Evolutionary conservation across 306 rosid species (phyloP).

Genomic region (Cyamopsis tetragonoloba): DNA sequence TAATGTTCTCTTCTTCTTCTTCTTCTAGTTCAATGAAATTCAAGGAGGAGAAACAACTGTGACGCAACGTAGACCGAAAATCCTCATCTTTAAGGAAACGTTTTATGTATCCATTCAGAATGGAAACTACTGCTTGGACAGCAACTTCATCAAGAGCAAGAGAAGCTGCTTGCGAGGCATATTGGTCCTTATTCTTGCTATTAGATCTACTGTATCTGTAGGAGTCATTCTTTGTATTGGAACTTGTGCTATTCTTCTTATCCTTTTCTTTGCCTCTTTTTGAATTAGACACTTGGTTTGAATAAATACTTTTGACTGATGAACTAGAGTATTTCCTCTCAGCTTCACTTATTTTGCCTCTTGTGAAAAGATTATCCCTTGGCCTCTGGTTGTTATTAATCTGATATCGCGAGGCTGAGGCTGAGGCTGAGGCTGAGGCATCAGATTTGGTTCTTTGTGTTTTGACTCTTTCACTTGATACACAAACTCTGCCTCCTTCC

Average conservation of each 20-base stretch:
- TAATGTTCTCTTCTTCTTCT: conserved; percentile 36
- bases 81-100: conserved; percentile 59
- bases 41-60: conserved; percentile 53
- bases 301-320: not conserved
- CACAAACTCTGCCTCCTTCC: conserved; percentile 27
- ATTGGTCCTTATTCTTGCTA: conserved; percentile 8
- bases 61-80: conserved; percentile 44
- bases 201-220: not conserved
- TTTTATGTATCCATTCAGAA: conserved; percentile 56
- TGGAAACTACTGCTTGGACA: conserved; percentile 65
- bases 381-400: not conserved
- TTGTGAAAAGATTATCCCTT: not conserved
- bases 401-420: conserved; percentile 25
- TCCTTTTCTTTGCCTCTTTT: conserved; percentile 25
- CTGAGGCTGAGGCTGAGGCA: conserved; percentile 28
- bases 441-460: conserved; percentile 31
- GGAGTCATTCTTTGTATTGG: not conserved
- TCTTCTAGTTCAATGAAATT: conserved; percentile 36
- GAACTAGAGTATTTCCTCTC: conserved; percentile 2
- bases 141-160: conserved; percentile 44
- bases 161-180: conserved; percentile 9
- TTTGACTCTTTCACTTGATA: conserved; percentile 31
- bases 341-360: conserved; percentile 18
- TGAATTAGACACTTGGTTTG: conserved; percentile 1
- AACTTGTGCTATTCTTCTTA: conserved; percentile 14